A percentile compares a stretch with the other conserved stretches of the same genome.
phyloP scores from a whole-genome alignment of 805 yeast genomes.

The Lachancea cidri region DNA sequence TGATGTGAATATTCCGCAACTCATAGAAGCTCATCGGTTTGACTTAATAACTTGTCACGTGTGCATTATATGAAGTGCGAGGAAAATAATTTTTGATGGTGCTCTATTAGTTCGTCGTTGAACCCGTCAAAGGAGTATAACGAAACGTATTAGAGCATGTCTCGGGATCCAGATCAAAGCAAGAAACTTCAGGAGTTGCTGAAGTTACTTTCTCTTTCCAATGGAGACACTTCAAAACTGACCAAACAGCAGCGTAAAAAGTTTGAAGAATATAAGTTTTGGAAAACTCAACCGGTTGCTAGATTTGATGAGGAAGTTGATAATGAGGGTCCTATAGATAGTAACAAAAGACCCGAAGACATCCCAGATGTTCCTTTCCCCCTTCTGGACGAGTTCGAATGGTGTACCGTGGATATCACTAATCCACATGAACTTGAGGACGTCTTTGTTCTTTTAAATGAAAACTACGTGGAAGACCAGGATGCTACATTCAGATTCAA shows the following conservation, averaged over 20 bases:
- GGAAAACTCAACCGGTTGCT: constrained; percentile 97
- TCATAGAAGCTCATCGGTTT: too few species aligned
- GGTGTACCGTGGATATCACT: constrained; percentile 73
- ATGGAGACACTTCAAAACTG: constrained; percentile 42
- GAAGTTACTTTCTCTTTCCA: constrained; percentile 29
- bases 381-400: constrained; percentile 75
- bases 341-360: constrained; percentile 59
- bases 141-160: constrained; percentile 13
- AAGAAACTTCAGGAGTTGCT: constrained; percentile 47
- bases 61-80: too few species aligned
- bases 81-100: too few species aligned
- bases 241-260: constrained; percentile 57
- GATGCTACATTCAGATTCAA: constrained; percentile 91
- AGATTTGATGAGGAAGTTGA: constrained; percentile 61
- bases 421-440: constrained; percentile 58
- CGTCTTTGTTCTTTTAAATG: constrained; percentile 72
- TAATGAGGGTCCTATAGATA: constrained; percentile 79
- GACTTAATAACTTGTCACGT: too few species aligned
- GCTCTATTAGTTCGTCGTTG: too few species aligned
- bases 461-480: constrained; percentile 90
- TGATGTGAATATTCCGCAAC: too few species aligned
- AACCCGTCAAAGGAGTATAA: too few species aligned
- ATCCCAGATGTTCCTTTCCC: constrained; percentile 68
- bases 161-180: constrained; percentile 17
- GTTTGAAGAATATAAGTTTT: constrained; percentile 89